Evolutionary conservation across 129 eudicot species (phyloP).

Genomic region (Logfia minima): DNA sequence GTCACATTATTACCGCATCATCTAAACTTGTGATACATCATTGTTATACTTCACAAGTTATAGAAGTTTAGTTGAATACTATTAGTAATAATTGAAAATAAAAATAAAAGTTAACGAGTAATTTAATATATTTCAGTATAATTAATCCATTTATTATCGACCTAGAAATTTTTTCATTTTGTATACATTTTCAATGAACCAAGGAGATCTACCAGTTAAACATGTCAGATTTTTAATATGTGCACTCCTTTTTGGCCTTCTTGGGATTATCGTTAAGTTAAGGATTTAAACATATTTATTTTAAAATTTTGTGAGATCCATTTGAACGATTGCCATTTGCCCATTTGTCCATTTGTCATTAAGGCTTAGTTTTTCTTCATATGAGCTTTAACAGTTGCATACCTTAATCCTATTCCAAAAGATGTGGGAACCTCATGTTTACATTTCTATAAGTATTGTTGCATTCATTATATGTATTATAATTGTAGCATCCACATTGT

Average conservation of each 20-base stretch:
- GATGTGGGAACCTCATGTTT: slow-evolving; percentile 45
- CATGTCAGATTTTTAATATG: background rate
- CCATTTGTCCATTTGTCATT: background rate
- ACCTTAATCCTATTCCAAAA: background rate
- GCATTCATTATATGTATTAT: slow-evolving; percentile 38
- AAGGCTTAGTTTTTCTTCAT: background rate
- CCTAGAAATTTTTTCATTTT: background rate
- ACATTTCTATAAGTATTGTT: slow-evolving; percentile 36
- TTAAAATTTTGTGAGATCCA: background rate
- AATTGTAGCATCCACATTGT: slow-evolving; percentile 32
- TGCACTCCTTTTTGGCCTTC: slow-evolving; percentile 3
- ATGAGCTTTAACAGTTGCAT: background rate
- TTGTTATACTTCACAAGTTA: no score
- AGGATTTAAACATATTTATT: background rate
- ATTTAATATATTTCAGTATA: no score
- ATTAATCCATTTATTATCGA: no score
- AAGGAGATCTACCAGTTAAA: background rate
- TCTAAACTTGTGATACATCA: no score
- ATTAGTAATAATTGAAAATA: no score
- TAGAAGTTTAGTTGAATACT: no score
- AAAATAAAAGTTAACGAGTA: no score
- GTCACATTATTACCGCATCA: no score
- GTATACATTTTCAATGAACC: background rate
- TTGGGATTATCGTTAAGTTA: slow-evolving; percentile 14
- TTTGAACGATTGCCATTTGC: background rate